Base-by-base conservation (phyloP, 1,284 basidiomycete species). In the Ceratobasidium sp. region DNA sequence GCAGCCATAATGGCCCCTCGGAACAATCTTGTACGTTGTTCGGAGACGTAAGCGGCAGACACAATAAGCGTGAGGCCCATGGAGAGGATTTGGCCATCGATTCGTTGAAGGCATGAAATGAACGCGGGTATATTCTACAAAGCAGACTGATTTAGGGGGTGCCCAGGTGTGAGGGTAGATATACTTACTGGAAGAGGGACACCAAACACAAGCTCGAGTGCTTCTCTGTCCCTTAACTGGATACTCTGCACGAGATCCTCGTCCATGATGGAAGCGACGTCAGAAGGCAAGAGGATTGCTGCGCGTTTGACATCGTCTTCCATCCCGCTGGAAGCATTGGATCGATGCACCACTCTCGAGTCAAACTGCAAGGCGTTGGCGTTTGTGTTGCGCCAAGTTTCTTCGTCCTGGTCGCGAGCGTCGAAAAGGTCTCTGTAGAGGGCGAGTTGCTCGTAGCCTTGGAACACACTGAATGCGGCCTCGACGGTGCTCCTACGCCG, bases 41-140 rank as follows among this genome's bases (percentile, higher is more conserved):
- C 39, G 21, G 73, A 62, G 46, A 90, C 82, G 76, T 89, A 91
- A 10, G 87, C 84, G 39, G 86, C 84, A 10, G 89, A 85, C 41
- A 92, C 80, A 52, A 91, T 81, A 55, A 93, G 86, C 43, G 84
- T 87, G 71, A 88, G 81, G 3, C 90, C 91, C 28, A 92, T 77
- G 3, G 89, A 87, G 61, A 91, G 84, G 5, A 92, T 78, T 74
- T 92, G 84, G 2, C 88, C 85, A 79, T 91, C 90, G 75, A 92
- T 80, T 69, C 91, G 86, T 78, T 92, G 89, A 59, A 93, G 83
- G 77, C 87, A 89, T 4, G 88, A 86, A 32, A 93, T 84, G 77
- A 92, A 90, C 16, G 91, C 87, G 1, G 92, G 92, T 32, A 93
- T 91, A 76, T 83, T 84, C 89, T 92, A 76, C 52, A 14, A 36